Conservation (phyloP, 1,284 basidiomycete species). For the Grifola frondosa region DNA sequence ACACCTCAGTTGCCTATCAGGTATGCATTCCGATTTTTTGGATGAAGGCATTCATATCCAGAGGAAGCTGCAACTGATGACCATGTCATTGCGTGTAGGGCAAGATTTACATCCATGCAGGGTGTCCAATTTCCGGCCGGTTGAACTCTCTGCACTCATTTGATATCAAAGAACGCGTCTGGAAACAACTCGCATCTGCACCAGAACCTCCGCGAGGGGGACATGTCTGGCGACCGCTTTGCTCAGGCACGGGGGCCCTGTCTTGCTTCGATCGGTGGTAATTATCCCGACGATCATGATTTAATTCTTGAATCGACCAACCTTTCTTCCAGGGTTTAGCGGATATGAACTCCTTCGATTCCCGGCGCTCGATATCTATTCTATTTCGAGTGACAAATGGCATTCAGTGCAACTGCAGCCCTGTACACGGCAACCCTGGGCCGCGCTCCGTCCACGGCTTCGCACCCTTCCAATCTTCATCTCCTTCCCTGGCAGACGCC, state of each 20-base stretch:
- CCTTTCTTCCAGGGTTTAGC: slow-evolving; percentile 27
- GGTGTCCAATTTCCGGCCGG: slow-evolving; percentile 39
- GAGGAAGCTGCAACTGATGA: not conserved
- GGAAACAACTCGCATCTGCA: slow-evolving; percentile 35
- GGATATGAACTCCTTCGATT: slow-evolving; percentile 32
- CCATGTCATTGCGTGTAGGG: slow-evolving; percentile 22
- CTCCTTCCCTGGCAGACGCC: slow-evolving; percentile 10
- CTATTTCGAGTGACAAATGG: slow-evolving; percentile 25
- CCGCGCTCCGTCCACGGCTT: slow-evolving; percentile 32
- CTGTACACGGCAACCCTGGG: slow-evolving; percentile 24
- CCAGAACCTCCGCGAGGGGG: slow-evolving; percentile 39
- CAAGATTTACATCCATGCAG: slow-evolving; percentile 43
- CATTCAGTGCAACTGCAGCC: slow-evolving; percentile 20
- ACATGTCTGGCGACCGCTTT: slow-evolving; percentile 27
- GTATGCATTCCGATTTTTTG: slow-evolving; percentile 14
- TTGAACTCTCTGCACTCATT: slow-evolving; percentile 37
- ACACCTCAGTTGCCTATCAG: slow-evolving; percentile 23
- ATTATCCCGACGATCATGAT: not conserved
- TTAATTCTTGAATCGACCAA: too few species aligned
- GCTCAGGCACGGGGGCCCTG: slow-evolving; percentile 23
- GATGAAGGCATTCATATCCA: not conserved
- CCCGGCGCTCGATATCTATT: slow-evolving; percentile 31
- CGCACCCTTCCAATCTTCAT: slow-evolving; percentile 16
- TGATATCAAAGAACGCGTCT: slow-evolving; percentile 29
- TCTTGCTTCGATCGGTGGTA: slow-evolving; percentile 18